Evolutionary conservation across 2,329 filamentous ascomycete species (phyloP).

Genomic region (Ophiocordyceps polyrhachis-furcata): DNA sequence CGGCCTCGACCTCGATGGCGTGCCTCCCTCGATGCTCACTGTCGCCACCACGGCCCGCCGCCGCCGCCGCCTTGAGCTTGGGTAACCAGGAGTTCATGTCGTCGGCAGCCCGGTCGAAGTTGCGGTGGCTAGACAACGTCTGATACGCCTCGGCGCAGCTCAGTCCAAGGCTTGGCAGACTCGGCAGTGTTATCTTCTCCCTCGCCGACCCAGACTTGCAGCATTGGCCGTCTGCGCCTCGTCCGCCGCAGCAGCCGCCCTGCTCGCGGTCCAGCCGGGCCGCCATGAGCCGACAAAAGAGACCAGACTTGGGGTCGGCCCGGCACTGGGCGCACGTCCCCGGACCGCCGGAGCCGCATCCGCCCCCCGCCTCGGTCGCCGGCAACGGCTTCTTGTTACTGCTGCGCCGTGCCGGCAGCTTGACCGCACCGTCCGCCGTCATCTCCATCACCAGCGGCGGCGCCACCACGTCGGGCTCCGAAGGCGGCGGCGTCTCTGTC

Average conservation of each 20-base stretch:
- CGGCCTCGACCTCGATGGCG: slow-evolving; percentile 63
- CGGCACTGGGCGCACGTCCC: slow-evolving; percentile 66
- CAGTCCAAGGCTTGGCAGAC: slow-evolving; percentile 34
- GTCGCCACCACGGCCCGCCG: slow-evolving; percentile 13
- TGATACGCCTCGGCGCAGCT: slow-evolving; percentile 65
- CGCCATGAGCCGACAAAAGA: slow-evolving; percentile 68
- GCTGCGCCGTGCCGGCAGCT: slow-evolving; percentile 28
- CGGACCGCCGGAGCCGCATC: slow-evolving; percentile 49
- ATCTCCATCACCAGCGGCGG: slow-evolving; percentile 37
- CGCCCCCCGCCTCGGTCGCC: slow-evolving; percentile 12
- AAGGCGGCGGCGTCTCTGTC: slow-evolving; percentile 37
- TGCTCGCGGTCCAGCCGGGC: slow-evolving; percentile 36
- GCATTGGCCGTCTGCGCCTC: slow-evolving; percentile 39
- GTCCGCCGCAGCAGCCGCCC: slow-evolving; percentile 46
- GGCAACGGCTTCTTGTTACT: slow-evolving; percentile 8
- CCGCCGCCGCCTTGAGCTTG: slow-evolving; percentile 44
- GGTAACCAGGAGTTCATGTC: slow-evolving; percentile 62
- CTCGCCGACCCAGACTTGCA: slow-evolving; percentile 28
- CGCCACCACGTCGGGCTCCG: slow-evolving; percentile 38
- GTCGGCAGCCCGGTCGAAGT: slow-evolving; percentile 54
- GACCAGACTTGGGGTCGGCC: slow-evolving; percentile 57
- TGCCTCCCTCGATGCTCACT: slow-evolving; percentile 21
- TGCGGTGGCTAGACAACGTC: slow-evolving; percentile 56
- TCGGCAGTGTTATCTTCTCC: slow-evolving; percentile 17
- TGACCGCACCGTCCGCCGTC: slow-evolving; percentile 40